Evolutionary conservation across 257 asterid genomes (phyloP).

Genomic region (Nemophila menziesii): DNA sequence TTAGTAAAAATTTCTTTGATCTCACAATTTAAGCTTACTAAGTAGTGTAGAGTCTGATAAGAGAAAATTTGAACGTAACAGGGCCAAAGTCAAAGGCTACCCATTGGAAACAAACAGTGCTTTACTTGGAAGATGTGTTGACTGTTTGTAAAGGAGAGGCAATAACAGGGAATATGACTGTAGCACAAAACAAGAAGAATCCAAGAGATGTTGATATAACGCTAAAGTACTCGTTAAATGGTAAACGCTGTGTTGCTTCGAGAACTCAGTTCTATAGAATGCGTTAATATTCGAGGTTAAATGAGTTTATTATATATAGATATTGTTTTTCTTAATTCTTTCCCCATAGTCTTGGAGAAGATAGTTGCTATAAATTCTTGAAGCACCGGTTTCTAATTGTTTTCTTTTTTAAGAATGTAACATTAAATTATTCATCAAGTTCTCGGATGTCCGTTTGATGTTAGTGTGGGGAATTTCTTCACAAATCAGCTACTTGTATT

Average conservation of each 20-base stretch:
- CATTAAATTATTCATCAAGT: not conserved
- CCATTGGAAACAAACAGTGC: slow-evolving; percentile 96
- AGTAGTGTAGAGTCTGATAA: not conserved
- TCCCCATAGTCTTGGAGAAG: not conserved
- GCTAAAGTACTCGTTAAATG: slow-evolving; percentile 61
- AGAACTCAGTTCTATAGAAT: slow-evolving; percentile 61
- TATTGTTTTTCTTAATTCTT: not conserved
- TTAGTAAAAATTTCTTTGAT: slow-evolving; percentile 6
- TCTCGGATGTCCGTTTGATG: too few relatives aligned
- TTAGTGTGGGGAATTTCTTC: too few relatives aligned
- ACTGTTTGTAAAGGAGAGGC: slow-evolving; percentile 82
- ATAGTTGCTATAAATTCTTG: not conserved
- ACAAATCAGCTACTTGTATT: too few relatives aligned
- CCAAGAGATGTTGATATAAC: slow-evolving; percentile 89
- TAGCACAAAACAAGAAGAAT: slow-evolving; percentile 81
- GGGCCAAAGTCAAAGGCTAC: slow-evolving; percentile 89
- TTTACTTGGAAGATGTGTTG: slow-evolving; percentile 84
- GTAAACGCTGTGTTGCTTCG: slow-evolving; percentile 46
- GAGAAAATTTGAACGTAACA: slow-evolving; percentile 9
- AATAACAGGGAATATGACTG: slow-evolving; percentile 51
- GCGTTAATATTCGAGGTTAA: slow-evolving; percentile 26
- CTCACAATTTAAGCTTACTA: not conserved
- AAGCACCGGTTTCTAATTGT: not conserved
- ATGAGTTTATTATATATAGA: not conserved
- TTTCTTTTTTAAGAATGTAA: not conserved